phyloP scores from a whole-genome alignment of 2,329 filamentous ascomycete species.

The Epichloe baconii region DNA sequence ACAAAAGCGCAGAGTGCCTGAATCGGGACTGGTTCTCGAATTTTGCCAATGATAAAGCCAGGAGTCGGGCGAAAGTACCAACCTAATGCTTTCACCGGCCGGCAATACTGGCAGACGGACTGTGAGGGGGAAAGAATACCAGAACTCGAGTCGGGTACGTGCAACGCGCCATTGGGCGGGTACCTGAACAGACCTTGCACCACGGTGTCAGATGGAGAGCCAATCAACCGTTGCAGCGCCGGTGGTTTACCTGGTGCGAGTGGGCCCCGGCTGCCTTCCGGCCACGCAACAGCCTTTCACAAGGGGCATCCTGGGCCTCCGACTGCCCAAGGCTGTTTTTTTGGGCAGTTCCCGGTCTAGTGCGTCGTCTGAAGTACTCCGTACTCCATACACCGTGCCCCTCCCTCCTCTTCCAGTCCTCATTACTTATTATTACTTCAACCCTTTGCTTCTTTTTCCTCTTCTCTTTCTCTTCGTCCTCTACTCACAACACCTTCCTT shows the following conservation, averaged over 20 bases:
- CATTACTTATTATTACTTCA: neutral
- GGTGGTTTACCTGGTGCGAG: neutral
- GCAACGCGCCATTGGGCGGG: constrained; percentile 16
- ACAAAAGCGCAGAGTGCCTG: too few species aligned
- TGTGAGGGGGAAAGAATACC: too few species aligned
- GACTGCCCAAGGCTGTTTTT: neutral
- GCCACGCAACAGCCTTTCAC: neutral
- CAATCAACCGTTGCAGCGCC: neutral
- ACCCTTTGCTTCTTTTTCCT: neutral
- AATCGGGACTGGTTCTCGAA: too few species aligned
- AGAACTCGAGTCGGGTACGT: constrained; percentile 9
- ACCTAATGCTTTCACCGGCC: neutral
- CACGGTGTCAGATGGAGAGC: neutral
- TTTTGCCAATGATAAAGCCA: too few species aligned
- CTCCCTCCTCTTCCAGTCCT: neutral
- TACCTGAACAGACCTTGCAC: constrained; percentile 12
- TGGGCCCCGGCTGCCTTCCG: neutral
- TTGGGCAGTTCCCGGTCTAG: neutral
- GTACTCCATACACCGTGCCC: neutral
- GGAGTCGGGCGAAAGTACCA: too few species aligned
- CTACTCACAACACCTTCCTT: constrained; percentile 5
- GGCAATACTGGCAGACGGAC: neutral
- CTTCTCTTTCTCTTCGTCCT: neutral
- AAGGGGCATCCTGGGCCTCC: neutral
- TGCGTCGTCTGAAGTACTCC: too few species aligned